Evolutionary conservation across 257 asterid genomes (phyloP), one percentile per base, ranked within the genome.

Genomic region (Lavandula angustifolia): DNA sequence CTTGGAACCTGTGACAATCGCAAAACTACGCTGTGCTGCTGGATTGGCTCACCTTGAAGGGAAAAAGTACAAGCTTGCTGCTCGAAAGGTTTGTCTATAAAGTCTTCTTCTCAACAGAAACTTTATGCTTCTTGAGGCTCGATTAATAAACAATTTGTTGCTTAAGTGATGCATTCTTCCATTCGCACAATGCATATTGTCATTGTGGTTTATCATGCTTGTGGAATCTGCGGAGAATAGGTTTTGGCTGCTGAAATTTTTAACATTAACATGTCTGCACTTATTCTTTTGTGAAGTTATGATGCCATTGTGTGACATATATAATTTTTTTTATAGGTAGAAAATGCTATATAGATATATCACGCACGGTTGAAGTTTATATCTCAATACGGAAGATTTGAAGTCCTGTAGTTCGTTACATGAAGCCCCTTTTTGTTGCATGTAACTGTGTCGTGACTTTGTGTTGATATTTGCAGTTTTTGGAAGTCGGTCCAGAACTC

Each of bases 31-130:
- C 37, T 84, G 95, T 73, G 95, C 97, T 57, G 92, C 95, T 72
- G 99, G 98, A 48, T 82, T 94, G 82, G 94, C 97, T 35, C 82
- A 87, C 56, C 74, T 94, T 53, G 97, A 90, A 68, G 75, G 88
- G 66, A 85, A 60, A 71, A 85, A 90, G 54, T 90, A 94, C 74
- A 94, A 94, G 80, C 95, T 81, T 67, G 95, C 99, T 78, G 99
- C 97, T 70, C 89, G 97, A 51, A 94, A 89, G 99, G 97, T 87
- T 63, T 64, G 87, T 40, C 51, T 73, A 32, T 41, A 41, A 49
- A 37, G 29, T 47, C 3, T 22, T 61, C 11, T 71, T 51, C 34
- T 43, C 38, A 18, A 1, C 32, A 48, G 43, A 42, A 58, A 29
- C 11, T 22, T 33, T 73, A 32, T 6, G 68, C 53, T 33, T 41